Conservation (phyloP, 495 filamentous ascomycete species). For the Xylaria longipes region DNA sequence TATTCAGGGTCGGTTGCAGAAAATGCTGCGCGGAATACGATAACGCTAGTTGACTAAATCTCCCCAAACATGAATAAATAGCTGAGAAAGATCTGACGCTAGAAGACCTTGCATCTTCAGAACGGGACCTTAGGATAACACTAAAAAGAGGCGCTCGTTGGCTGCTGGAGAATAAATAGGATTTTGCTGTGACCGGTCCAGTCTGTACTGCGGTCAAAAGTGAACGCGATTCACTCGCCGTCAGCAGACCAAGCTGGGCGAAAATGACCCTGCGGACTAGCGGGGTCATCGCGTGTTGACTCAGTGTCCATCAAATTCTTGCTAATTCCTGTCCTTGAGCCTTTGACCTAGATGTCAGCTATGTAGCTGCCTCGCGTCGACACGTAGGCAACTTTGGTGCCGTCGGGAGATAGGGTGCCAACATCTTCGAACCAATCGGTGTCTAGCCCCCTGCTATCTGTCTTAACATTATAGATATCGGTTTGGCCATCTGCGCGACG, state of each 20-base stretch:
- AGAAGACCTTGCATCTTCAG: too few species aligned
- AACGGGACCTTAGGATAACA: too few species aligned
- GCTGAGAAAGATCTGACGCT: too few species aligned
- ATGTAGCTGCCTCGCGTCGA: neutral
- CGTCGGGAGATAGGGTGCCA: conserved; percentile 30
- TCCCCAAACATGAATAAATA: too few species aligned
- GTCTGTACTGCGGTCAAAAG: conserved; percentile 31
- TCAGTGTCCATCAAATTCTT: neutral
- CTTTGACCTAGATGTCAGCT: conserved; percentile 1
- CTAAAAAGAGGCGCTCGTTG: too few species aligned
- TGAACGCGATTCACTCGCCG: conserved; percentile 31
- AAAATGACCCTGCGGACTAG: conserved; percentile 20
- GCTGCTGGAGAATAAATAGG: too few species aligned
- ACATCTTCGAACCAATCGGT: conserved; percentile 30
- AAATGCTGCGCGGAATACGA: too few species aligned
- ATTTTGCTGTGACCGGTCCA: conserved; percentile 36
- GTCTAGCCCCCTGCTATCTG: conserved; percentile 24
- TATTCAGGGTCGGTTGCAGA: too few species aligned
- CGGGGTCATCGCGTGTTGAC: neutral
- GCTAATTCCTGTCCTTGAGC: neutral
- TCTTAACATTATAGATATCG: conserved; percentile 27
- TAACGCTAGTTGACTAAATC: too few species aligned
- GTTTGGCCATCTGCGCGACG: conserved; percentile 26
- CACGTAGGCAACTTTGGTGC: conserved; percentile 32
- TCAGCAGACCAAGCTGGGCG: conserved; percentile 32